phyloP scores from a whole-genome alignment of 768 basidiomycete species.

The Dendrothele bispora region DNA sequence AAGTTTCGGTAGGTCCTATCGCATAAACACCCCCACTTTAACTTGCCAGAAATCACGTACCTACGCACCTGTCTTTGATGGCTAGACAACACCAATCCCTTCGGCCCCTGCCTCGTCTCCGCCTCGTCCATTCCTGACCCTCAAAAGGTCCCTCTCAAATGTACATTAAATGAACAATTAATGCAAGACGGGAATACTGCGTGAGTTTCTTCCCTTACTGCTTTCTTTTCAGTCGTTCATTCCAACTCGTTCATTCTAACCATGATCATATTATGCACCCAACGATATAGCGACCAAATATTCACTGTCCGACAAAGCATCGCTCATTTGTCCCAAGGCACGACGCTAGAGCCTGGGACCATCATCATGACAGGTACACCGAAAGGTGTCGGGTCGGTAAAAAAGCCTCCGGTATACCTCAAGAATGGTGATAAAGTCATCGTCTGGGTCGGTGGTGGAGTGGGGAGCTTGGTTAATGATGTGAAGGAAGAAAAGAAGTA shows the following conservation, averaged over 20 bases:
- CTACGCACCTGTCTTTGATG: background rate
- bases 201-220: slow-evolving; percentile 39
- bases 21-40: too few species aligned
- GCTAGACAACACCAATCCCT: slow-evolving; percentile 73
- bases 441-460: slow-evolving; percentile 67
- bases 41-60: background rate
- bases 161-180: slow-evolving; percentile 61
- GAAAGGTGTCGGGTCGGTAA: slow-evolving; percentile 78
- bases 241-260: background rate
- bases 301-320: slow-evolving; percentile 78
- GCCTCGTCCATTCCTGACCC: slow-evolving; percentile 62
- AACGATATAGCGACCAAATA: slow-evolving; percentile 77
- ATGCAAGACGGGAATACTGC: slow-evolving; percentile 77
- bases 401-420: slow-evolving; percentile 66
- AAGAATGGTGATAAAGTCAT: slow-evolving; percentile 72
- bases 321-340: slow-evolving; percentile 79
- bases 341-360: slow-evolving; percentile 80
- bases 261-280: background rate
- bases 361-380: slow-evolving; percentile 84
- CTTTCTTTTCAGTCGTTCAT: background rate
- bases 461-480: slow-evolving; percentile 77
- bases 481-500: slow-evolving; percentile 73
- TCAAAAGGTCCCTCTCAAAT: slow-evolving; percentile 60
- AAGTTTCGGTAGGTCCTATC: slow-evolving; percentile 59
- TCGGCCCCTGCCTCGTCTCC: slow-evolving; percentile 81